A percentile compares a stretch with the other conserved stretches of the same genome.
phyloP scores from a whole-genome alignment of 108 stramenopile species.

The Nitzschia palea region DNA sequence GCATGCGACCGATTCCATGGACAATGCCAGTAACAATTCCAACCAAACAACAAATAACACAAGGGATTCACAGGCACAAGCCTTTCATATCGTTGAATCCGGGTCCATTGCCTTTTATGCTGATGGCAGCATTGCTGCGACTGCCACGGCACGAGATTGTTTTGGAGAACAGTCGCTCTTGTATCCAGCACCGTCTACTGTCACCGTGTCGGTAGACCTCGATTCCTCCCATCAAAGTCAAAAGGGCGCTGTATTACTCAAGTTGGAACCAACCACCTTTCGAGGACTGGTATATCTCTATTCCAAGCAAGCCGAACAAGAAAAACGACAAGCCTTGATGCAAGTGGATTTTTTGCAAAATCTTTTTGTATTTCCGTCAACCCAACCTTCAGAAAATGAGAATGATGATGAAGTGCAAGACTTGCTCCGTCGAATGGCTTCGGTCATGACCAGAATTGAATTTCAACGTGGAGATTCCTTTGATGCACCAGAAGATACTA shows the following conservation, averaged over 20 bases:
- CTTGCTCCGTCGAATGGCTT: slow-evolving; percentile 25
- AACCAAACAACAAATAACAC: too few species aligned
- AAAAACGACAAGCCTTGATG: slow-evolving; percentile 27
- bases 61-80: too few species aligned
- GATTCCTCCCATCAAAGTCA: not conserved
- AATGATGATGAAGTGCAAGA: slow-evolving; percentile 9
- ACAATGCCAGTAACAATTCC: not conserved
- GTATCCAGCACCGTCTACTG: slow-evolving; percentile 75
- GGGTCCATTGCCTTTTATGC: slow-evolving; percentile 6
- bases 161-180: slow-evolving; percentile 87
- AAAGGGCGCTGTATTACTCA: slow-evolving; percentile 3
- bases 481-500: slow-evolving; percentile 39
- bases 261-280: slow-evolving; percentile 11
- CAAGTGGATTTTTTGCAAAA: slow-evolving; percentile 34
- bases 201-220: slow-evolving; percentile 50
- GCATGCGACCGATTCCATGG: not conserved
- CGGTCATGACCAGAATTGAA: slow-evolving; percentile 36
- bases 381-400: not conserved
- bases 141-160: slow-evolving; percentile 34
- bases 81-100: slow-evolving; percentile 16
- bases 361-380: not conserved
- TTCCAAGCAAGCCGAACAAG: slow-evolving; percentile 14
- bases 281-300: slow-evolving; percentile 12
- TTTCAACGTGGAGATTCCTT: not conserved
- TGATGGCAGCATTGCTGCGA: slow-evolving; percentile 41